phyloP scores from a whole-genome alignment of 2,329 filamentous ascomycete species.

The Colletotrichum phormii region DNA sequence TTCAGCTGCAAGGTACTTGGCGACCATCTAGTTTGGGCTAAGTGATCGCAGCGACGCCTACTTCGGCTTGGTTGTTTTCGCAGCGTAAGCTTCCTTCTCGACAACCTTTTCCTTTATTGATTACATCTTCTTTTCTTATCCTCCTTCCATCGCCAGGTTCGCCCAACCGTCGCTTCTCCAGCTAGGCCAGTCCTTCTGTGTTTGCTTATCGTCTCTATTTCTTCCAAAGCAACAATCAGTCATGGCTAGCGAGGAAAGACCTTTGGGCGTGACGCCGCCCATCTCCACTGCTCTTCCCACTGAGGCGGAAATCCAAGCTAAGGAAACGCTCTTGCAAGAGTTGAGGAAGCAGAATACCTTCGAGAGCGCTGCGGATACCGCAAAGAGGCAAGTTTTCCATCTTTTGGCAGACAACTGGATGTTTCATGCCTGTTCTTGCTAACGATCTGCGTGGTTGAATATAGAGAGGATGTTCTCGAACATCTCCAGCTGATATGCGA shows the following conservation, averaged over 20 bases:
- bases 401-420: not conserved
- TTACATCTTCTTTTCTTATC: not conserved
- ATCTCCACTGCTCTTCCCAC: slow-evolving; percentile 84
- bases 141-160: not conserved
- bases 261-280: slow-evolving; percentile 81
- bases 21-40: not conserved
- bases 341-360: slow-evolving; percentile 92
- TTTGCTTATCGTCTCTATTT: not conserved
- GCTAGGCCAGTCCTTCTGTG: slow-evolving; percentile 1
- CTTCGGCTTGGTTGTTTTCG: slow-evolving; percentile 6
- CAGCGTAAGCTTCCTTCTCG: not conserved
- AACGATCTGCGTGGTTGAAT: not conserved
- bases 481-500: slow-evolving; percentile 84
- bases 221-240: slow-evolving; percentile 17
- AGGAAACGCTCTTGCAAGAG: slow-evolving; percentile 84
- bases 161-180: not conserved
- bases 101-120: not conserved
- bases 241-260: slow-evolving; percentile 54
- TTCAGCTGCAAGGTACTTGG: not conserved
- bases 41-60: not conserved
- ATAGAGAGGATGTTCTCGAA: slow-evolving; percentile 77
- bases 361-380: slow-evolving; percentile 83
- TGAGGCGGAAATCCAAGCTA: slow-evolving; percentile 79
- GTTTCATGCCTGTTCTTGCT: not conserved
- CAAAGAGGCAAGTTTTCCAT: slow-evolving; percentile 73